Evolutionary conservation across 31 red algal species (phyloP).

Genomic region (Odonthalia washingtoniensis): DNA sequence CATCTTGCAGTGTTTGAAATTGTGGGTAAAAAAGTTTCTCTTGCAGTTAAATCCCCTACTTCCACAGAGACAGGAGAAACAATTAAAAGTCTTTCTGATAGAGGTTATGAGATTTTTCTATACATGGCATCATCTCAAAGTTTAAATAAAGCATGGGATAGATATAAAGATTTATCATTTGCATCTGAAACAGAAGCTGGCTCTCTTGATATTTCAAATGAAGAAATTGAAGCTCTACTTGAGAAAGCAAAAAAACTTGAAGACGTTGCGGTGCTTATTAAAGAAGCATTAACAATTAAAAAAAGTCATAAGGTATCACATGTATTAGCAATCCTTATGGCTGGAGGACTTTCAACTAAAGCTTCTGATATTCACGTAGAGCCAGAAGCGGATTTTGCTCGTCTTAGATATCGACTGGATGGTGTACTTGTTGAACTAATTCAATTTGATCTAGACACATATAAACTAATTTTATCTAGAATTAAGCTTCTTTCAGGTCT

Average conservation of each 20-base stretch:
- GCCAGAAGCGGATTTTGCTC: not conserved
- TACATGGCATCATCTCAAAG: slow-evolving; percentile 7
- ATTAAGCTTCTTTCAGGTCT: slow-evolving; percentile 5
- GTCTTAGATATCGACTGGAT: slow-evolving; percentile 16
- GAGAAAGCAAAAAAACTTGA: not conserved
- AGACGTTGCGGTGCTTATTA: not conserved
- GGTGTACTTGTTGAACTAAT: not conserved
- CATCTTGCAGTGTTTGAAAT: not conserved
- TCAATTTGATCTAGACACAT: slow-evolving; percentile 11
- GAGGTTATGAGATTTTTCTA: not conserved
- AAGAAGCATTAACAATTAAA: slow-evolving; percentile 15
- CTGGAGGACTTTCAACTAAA: not conserved
- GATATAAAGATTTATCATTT: slow-evolving; percentile 11
- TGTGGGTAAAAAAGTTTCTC: slow-evolving; percentile 1
- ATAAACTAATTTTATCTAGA: slow-evolving; percentile 17
- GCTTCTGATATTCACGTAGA: slow-evolving; percentile 25
- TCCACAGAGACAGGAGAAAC: not conserved
- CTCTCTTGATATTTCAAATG: slow-evolving; percentile 8
- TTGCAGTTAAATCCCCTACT: slow-evolving; percentile 3
- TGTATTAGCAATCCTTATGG: slow-evolving; percentile 3
- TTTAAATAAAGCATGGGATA: slow-evolving; percentile 13
- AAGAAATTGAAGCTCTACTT: not conserved
- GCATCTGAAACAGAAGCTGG: slow-evolving; percentile 10
- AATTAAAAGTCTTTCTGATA: slow-evolving; percentile 5
- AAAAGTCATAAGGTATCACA: slow-evolving; percentile 10